Evolutionary conservation across 2,329 filamentous ascomycete species (phyloP).

Genomic region (Exophiala viscosa): DNA sequence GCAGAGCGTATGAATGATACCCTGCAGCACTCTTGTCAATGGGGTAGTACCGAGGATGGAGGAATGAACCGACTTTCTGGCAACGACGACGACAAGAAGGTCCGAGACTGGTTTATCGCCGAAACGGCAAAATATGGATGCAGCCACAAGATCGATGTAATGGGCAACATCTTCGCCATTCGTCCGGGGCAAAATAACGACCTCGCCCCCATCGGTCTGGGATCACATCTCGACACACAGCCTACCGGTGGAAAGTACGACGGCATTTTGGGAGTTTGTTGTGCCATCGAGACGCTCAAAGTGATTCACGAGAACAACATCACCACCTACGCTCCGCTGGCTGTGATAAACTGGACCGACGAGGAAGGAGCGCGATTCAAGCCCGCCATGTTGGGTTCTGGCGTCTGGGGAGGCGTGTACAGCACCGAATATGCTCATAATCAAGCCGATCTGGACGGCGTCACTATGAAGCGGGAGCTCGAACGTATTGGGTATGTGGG

Average conservation of each 20-base stretch:
- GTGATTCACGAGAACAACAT: slow-evolving; percentile 63
- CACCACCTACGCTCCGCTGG: slow-evolving; percentile 67
- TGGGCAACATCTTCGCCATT: slow-evolving; percentile 77
- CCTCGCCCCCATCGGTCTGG: slow-evolving; percentile 39
- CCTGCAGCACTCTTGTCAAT: slow-evolving; percentile 4
- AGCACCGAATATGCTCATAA: slow-evolving; percentile 5
- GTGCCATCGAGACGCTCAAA: slow-evolving; percentile 68
- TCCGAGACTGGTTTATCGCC: slow-evolving; percentile 70
- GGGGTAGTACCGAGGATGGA: slow-evolving; percentile 9
- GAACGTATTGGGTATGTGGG: slow-evolving; percentile 69
- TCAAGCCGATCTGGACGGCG: neutral
- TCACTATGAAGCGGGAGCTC: slow-evolving; percentile 63
- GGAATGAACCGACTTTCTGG: slow-evolving; percentile 57
- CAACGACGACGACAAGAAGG: slow-evolving; percentile 66
- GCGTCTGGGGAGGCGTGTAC: slow-evolving; percentile 26
- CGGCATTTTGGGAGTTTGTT: slow-evolving; percentile 69
- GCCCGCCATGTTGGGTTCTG: slow-evolving; percentile 65
- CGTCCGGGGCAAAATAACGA: slow-evolving; percentile 57
- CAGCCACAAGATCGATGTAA: slow-evolving; percentile 64
- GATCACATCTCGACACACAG: slow-evolving; percentile 45
- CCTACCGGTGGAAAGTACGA: slow-evolving; percentile 65
- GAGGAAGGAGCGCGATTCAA: slow-evolving; percentile 80
- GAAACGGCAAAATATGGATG: slow-evolving; percentile 63
- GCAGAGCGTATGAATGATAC: neutral
- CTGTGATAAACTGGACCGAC: slow-evolving; percentile 76